Evolutionary conservation across 352 stramenopile genomes (phyloP), one percentile per base, ranked within the genome.

Genomic region (Blastocystis sp.): DNA sequence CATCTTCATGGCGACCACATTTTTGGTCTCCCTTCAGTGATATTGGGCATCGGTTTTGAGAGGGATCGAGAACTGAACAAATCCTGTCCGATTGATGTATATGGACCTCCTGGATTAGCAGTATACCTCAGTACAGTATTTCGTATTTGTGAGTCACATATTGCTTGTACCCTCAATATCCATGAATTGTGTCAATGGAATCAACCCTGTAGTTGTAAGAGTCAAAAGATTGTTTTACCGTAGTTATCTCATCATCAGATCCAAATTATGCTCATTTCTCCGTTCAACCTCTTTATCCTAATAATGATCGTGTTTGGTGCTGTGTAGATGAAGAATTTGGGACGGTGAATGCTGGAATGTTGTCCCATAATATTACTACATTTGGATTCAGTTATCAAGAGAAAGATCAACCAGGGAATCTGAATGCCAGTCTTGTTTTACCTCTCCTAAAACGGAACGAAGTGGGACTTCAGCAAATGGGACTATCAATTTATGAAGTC

Each of bases 1-100:
- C 70, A 81, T 64, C 42, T 81, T 33, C 70, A 81, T 27, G 70
- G 70, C 13, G 70, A 81, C 62, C 70, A 81, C 27, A 60, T 81
- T 64, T 81, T 42, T 40, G 70, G 70, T 9, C 70, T 81, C n/a
- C 51, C 70, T 33, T 81, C 70, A 30, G 70, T 81, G 13, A 60
- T 81, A 44, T 40, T 81, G 4, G 70, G 70, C 9, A 60, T 81
- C 53, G 40, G 44, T 22, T 81, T 81, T n/a, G 68, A 79, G 68
- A 54, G 40, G 6, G 58, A 79, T 35, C 68, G 7, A 54, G 44
- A 81, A 11, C 7, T 44, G 44, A 19, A 42, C 13, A 9, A 22
- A 27, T 30, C 59, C 40, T 22, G 3, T 5, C 51, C 70, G 13
- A 60, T 81, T n/a, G 33, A 24, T 27, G 11, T 81, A 17, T 81